Evolutionary conservation across 139 green algal genomes (phyloP).

Genomic region (Pleodorina starrii): DNA sequence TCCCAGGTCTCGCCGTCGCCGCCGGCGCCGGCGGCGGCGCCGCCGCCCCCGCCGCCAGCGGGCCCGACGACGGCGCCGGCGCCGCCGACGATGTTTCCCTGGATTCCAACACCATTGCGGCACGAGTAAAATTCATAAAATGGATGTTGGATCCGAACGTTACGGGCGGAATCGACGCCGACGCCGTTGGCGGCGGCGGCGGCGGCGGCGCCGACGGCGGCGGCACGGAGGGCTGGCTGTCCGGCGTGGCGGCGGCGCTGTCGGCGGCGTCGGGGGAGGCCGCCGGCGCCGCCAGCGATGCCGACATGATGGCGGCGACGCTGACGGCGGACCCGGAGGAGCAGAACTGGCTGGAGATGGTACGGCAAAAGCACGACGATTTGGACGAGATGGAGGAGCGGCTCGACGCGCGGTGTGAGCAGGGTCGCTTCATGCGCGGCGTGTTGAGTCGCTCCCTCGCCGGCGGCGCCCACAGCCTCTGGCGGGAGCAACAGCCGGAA

Average conservation of each 20-base stretch:
- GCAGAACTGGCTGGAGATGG: slow-evolving; percentile 36
- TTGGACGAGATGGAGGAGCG: neutral
- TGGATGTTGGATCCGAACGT: slow-evolving; percentile 28
- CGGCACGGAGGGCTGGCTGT: neutral
- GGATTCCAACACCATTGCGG: neutral
- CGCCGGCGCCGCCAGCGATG: slow-evolving; percentile 4
- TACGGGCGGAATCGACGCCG: neutral
- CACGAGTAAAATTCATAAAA: slow-evolving; percentile 3
- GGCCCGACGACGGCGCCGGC: neutral
- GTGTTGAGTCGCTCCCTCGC: slow-evolving; percentile 54
- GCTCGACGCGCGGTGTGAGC: neutral
- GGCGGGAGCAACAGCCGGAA: neutral
- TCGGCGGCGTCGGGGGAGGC: neutral
- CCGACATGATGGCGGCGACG: slow-evolving; percentile 33
- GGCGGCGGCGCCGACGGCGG: neutral
- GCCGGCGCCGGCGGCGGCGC: neutral
- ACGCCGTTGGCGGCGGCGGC: neutral
- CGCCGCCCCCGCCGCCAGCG: neutral
- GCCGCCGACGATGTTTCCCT: neutral
- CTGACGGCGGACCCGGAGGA: slow-evolving; percentile 64
- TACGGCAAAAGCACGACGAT: neutral
- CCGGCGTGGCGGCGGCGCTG: neutral
- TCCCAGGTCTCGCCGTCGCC: neutral
- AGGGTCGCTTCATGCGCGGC: slow-evolving; percentile 57
- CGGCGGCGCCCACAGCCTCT: slow-evolving; percentile 56